A percentile compares a stretch with the other conserved stretches of the same genome.
Evolutionary conservation across 371 early-diverging fungal species (phyloP).

Genomic region (Apophysomyces ossiformis): DNA sequence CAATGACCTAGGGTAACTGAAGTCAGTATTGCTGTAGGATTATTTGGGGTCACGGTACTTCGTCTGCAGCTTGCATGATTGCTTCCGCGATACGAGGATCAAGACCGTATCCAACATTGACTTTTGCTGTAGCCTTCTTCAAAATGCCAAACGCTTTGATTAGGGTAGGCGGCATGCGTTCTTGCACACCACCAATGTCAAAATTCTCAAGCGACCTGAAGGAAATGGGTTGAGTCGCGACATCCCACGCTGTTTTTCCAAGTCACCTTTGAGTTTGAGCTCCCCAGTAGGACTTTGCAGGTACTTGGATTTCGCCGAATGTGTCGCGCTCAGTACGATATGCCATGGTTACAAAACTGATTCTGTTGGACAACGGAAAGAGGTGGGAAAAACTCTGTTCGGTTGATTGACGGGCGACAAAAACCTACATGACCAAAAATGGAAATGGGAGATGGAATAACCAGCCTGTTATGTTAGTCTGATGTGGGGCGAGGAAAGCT

Average conservation of each 20-base stretch:
- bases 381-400: constrained; percentile 3
- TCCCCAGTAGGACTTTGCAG: constrained; percentile 94
- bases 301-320: constrained; percentile 93
- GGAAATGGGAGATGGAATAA: neutral
- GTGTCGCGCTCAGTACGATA: constrained; percentile 90
- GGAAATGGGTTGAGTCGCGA: constrained; percentile 1
- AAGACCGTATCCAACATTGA: constrained; percentile 87
- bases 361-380: neutral
- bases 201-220: constrained; percentile 88
- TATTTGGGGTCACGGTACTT: constrained; percentile 45
- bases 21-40: neutral
- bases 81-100: constrained; percentile 81
- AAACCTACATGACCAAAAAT: neutral
- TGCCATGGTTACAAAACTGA: neutral
- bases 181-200: constrained; percentile 90
- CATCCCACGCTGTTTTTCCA: neutral
- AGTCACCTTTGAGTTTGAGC: constrained; percentile 93
- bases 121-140: constrained; percentile 92
- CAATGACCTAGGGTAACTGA: constrained; percentile 68
- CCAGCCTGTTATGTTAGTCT: too few species aligned
- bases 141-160: constrained; percentile 93
- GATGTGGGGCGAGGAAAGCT: too few species aligned
- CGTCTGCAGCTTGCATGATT: constrained; percentile 86
- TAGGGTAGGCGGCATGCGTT: constrained; percentile 93
- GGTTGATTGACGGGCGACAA: neutral